Evolutionary conservation across 2,329 filamentous ascomycete species (phyloP), one percentile per base, ranked within the genome.

Genomic region (Intubia oerlemansii): DNA sequence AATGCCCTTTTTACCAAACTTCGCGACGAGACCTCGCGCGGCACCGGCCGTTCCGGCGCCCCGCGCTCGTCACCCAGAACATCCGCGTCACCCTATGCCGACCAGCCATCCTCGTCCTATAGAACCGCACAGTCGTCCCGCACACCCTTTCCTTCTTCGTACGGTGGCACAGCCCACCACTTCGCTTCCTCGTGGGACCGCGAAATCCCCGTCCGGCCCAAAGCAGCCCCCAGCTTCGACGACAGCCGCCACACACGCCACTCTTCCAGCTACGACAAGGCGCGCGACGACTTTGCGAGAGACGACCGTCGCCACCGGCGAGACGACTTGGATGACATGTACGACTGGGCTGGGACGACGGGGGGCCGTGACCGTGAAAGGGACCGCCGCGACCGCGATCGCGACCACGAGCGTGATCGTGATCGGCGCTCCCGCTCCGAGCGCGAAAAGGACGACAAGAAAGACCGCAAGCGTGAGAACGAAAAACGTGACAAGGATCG

Each of bases 1-100:
- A 64, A 73, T 44, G 58, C 75, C 36, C 68, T 61, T 41, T 49
- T 84, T 36, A 66, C 65, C 28, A 66, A 73, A 45, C 52, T 80
- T 42, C 63, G 63, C 44, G 67, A 65, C 48, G 51, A 64, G 39
- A 43, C 54, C 37, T 41, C 43, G 29, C 50, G 53, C 41, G 46
- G 47, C 37, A 52, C 56, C 41, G 41, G 51, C 35, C 54, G 54
- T 33, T 46, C 50, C 4, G 53, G 59, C 1, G 51, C 56, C n/a
- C 27, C 29, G 2, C 53, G 55, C 24, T 47, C 54, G 13, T 45
- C 58, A 10, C 40, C 44, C 30, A 39, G 42, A 55, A 67, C 26
- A 49, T 68, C 24, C 53, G n/a, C n/a, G n/a, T n/a, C n/a, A n/a
- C n/a, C n/a, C n/a, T 60, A 58, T 4, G 54, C 59, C 10, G 61